phyloP scores from a whole-genome alignment of 1,139 yeast species.

The Geotrichum macrosporum region DNA sequence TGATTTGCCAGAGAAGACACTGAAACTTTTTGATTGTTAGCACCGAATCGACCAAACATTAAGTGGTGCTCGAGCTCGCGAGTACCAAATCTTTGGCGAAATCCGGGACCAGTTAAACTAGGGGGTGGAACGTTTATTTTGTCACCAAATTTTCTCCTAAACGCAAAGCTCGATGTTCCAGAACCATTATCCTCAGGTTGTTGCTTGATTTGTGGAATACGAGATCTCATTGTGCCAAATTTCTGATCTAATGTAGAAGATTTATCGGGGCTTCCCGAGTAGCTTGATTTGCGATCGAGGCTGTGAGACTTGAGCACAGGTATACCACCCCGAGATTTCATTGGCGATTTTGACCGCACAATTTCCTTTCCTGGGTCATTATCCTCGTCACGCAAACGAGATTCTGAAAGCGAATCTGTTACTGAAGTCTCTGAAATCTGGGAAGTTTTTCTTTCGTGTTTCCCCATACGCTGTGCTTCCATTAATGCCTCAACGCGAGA shows the following conservation, averaged over 20 bases:
- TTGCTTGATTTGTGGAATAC: slow-evolving; percentile 17
- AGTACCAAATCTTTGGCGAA: slow-evolving; percentile 30
- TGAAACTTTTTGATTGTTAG: slow-evolving; percentile 20
- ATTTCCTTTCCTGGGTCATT: slow-evolving; percentile 5
- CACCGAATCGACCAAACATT: slow-evolving; percentile 23
- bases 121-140: slow-evolving; percentile 19
- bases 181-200: slow-evolving; percentile 5
- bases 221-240: slow-evolving; percentile 4
- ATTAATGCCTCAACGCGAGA: slow-evolving; percentile 19
- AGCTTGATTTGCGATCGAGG: slow-evolving; percentile 8
- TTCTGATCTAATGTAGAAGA: slow-evolving; percentile 9
- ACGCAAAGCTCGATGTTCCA: slow-evolving; percentile 6
- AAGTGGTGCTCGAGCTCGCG: slow-evolving; percentile 35
- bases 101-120: not conserved
- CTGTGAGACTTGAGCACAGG: slow-evolving; percentile 17
- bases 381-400: slow-evolving; percentile 4
- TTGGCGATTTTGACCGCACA: slow-evolving; percentile 14
- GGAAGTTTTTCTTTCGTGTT: slow-evolving; percentile 12
- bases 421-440: slow-evolving; percentile 14
- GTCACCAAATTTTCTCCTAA: slow-evolving; percentile 9
- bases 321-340: slow-evolving; percentile 14
- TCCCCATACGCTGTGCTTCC: slow-evolving; percentile 2
- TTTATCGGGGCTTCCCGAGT: slow-evolving; percentile 16
- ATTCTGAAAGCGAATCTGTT: slow-evolving; percentile 11
- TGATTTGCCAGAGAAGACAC: slow-evolving; percentile 48